These are phyloP conservation scores for Celoporthe dispersa DNA, from an alignment of 2,329 filamentous ascomycete genomes.

Conservation along the genomic window DNA sequence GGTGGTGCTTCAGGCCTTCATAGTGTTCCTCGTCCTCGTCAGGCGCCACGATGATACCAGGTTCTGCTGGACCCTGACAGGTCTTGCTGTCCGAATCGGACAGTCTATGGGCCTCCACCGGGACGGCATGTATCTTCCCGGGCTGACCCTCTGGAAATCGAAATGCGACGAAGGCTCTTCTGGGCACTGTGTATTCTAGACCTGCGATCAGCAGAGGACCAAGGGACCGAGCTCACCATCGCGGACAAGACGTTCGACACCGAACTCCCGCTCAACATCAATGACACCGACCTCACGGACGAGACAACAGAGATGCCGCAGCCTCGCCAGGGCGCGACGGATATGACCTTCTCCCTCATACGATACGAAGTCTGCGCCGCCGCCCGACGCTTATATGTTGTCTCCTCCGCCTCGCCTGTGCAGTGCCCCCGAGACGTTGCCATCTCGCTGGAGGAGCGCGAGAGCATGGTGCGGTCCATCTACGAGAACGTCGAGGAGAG, in stretches of 20 bases:
- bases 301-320: conserved; percentile 52
- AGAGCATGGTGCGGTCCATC: conserved; percentile 39
- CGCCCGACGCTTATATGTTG: conserved; percentile 45
- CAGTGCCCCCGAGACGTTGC: conserved; percentile 38
- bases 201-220: conserved; percentile 62
- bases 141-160: conserved; percentile 64
- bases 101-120: conserved; percentile 60
- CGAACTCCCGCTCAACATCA: conserved; percentile 59
- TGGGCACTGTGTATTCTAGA: conserved; percentile 66
- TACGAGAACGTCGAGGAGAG: conserved; percentile 53
- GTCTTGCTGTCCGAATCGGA: conserved; percentile 61
- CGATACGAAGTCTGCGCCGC: conserved; percentile 49
- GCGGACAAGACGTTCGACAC: conserved; percentile 55
- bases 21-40: conserved; percentile 60
- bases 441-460: conserved; percentile 48
- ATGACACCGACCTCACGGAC: conserved; percentile 55
- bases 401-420: conserved; percentile 40
- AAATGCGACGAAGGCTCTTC: conserved; percentile 66
- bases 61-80: conserved; percentile 67
- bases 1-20: conserved; percentile 63
- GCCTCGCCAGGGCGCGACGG: conserved; percentile 56
- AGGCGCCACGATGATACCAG: conserved; percentile 55
- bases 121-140: conserved; percentile 58
- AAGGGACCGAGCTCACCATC: conserved; percentile 57
- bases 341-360: conserved; percentile 52